Base-by-base conservation (phyloP, 805 yeast species). In the Lachancea meyersii region DNA sequence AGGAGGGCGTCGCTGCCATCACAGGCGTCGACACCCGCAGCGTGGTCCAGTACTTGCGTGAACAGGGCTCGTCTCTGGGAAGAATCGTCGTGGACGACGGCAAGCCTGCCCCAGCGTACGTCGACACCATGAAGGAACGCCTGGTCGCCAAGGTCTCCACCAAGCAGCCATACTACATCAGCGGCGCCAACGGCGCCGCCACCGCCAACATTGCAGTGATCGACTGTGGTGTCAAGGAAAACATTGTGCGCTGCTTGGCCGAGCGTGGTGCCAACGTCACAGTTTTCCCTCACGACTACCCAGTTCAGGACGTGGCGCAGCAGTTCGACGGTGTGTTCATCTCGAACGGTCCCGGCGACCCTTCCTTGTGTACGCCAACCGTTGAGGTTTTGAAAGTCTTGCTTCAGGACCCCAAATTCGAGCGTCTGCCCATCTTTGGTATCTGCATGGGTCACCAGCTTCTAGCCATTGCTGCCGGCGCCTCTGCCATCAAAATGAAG, bases 151-250 rank as follows among this genome's bases (percentile, higher is more conserved):
- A 86, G 67, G 98, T 93, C 14, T 80, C 96, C 45, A 93, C 98
- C 42, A 89, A 88, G 69, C 85, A 88, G 39, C 97, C 97, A 32
- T 93, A 86, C 80, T 93, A 86, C 56, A 75, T 93, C 37, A 70
- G 84, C 19, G 78, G 91, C 31, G 76, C 78, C 18, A 21, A 18
- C 17, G 28, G 35, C 26, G 69, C 73, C 36, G 68, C 71, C 52
- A 76, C 78, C 6, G 32, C 32, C 56, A 96, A 91, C 61, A 80
- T 93, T 54, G 96, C 97, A 11, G 88, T 93, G 30, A 73, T 93
- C 45, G 99, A 93, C 67, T 93, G 99, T 68, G 99, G 99, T 62
- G 97, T 93, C 52, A 93, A 93, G 72, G 97, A 93, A 69, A 93
- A 93, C 70, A 93, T 93, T 51, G 73, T 93, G 62, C 81, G 98